Evolutionary conservation across 179 eudicot genomes (phyloP), one percentile per base, ranked within the genome.

Genomic region (Pouteria campechiana): DNA sequence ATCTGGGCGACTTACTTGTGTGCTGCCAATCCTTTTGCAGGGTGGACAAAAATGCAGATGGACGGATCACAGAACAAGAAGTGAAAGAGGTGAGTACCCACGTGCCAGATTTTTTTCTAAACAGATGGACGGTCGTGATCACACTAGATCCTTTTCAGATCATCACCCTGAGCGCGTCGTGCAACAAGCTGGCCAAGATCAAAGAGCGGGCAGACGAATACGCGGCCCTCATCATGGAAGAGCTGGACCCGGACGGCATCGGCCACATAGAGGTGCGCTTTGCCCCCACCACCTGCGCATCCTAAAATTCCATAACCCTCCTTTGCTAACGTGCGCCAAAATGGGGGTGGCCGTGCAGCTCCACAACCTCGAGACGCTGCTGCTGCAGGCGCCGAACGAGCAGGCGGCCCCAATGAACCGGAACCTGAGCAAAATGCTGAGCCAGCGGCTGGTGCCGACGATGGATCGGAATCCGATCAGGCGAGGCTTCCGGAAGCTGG

Each of bases 381-480:
- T 53, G 37, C 75, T 90, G 15, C 93, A 82, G 85, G 93, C 54
- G 65, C 71, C 53, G 58, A 73, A 11, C 75, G 95, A 59, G 52
- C 46, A 1, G 81, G 79, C 0, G 68, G 93, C 0, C n/a, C n/a
- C n/a, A n/a, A n/a, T n/a, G n/a, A 52, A 48, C 22, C 18, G 48
- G 13, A 39, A 52, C 14, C 18, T 52, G 21, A 52, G 57, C 57
- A 46, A 41, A 9, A 41, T 52, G 57, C 29, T 52, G 95, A 79
- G 79, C 50, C 93, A 72, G 41, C 74, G 79, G 50, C 17, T 86
- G 48, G 60, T 67, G 41, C 44, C 59, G 7, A 21, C 62, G 11
- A 63, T 54, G 44, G 67, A 75, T 7, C 47, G 43, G 22, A 72
- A 53, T 46, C 22, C 68, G 24, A 59, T 77, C 2, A 61, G 63